Conservation (phyloP, 2,329 filamentous ascomycete genomes). For the Penicillium sp. region DNA sequence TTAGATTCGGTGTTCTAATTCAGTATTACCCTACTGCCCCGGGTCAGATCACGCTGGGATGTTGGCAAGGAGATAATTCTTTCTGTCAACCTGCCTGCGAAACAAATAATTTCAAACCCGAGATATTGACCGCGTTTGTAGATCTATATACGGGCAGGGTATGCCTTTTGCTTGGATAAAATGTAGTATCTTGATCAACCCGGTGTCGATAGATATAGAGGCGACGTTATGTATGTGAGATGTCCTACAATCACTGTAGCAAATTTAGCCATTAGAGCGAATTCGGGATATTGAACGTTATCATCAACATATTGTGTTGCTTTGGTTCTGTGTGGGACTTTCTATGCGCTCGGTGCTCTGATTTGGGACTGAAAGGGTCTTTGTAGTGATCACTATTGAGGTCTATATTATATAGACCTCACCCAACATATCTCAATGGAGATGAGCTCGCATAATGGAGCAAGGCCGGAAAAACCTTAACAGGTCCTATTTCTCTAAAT, state of each 20-base stretch:
- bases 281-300: too few relatives aligned
- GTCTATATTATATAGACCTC: neutral
- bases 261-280: rapidly evolving
- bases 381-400: neutral
- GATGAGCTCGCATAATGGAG: rapidly evolving
- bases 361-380: neutral
- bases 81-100: neutral
- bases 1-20: neutral
- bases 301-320: neutral
- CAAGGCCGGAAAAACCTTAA: neutral
- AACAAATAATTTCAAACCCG: too few relatives aligned
- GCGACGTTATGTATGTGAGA: neutral
- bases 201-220: neutral
- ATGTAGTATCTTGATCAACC: neutral
- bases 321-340: neutral
- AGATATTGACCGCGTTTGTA: too few relatives aligned
- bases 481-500: too few relatives aligned
- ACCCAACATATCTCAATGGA: neutral
- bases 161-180: neutral
- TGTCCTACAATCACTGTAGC: too few relatives aligned
- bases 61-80: neutral
- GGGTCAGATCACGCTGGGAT: neutral
- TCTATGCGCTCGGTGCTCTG: neutral
- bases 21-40: neutral
- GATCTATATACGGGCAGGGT: too few relatives aligned